A percentile compares a stretch with the other conserved stretches of the same genome.
Conservation (phyloP, 2,329 filamentous ascomycete genomes). For the Paraphoma sp. region DNA sequence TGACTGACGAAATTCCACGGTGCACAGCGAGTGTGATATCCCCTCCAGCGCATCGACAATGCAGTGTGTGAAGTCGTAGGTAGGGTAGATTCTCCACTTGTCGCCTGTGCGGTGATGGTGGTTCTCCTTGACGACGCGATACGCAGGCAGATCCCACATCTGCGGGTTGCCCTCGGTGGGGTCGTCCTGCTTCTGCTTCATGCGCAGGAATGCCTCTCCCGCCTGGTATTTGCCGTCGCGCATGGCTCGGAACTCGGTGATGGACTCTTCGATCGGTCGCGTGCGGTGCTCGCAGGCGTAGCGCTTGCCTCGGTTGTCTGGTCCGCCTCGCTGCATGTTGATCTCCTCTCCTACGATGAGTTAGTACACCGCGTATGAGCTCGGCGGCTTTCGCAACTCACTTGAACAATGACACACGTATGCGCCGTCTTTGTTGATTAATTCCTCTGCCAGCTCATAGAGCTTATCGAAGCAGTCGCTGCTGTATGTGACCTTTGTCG, state of each 20-base stretch:
- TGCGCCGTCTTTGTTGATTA: conserved; percentile 73
- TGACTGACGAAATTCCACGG: conserved; percentile 86
- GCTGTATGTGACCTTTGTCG: conserved; percentile 80
- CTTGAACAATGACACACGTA: conserved; percentile 87
- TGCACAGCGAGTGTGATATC: conserved; percentile 92
- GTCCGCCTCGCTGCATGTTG: conserved; percentile 84
- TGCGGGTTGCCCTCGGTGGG: conserved; percentile 82
- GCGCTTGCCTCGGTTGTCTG: conserved; percentile 70
- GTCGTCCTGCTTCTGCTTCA: conserved; percentile 79
- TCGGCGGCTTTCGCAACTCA: conserved; percentile 33
- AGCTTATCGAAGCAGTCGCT: conserved; percentile 89
- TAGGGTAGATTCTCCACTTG: conserved; percentile 93
- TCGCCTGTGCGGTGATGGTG: conserved; percentile 80
- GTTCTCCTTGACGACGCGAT: conserved; percentile 77
- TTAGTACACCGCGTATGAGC: conserved; percentile 25
- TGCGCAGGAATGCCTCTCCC: conserved; percentile 82
- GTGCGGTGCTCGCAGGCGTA: conserved; percentile 83
- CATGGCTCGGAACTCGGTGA: conserved; percentile 88
- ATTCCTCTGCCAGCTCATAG: conserved; percentile 86
- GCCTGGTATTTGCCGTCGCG: conserved; percentile 88
- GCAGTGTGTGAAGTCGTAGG: conserved; percentile 92
- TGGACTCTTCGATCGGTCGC: conserved; percentile 75
- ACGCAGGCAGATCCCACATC: conserved; percentile 96
- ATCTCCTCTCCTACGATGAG: conserved; percentile 70
- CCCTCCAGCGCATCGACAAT: conserved; percentile 90